Conservation (phyloP, 805 yeast genomes). For the Candida boleticola region DNA sequence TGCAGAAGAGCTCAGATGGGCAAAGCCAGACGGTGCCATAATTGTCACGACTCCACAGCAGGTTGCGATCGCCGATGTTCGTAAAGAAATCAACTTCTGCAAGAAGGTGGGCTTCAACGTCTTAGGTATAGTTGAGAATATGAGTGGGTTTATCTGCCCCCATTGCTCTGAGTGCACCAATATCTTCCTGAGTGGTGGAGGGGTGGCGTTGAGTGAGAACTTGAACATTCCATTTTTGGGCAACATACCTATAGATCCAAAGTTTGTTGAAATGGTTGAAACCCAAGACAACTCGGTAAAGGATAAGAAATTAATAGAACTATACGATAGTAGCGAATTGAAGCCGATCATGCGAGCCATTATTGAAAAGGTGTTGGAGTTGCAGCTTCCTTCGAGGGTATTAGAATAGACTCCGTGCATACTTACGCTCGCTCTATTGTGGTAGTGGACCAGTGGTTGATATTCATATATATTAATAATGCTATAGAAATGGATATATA, state of each 20-base stretch:
- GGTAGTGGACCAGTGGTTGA: too few relatives aligned
- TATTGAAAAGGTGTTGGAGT: slow-evolving; percentile 31
- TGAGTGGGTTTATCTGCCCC: slow-evolving; percentile 97
- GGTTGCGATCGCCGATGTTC: slow-evolving; percentile 91
- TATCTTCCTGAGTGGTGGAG: slow-evolving; percentile 94
- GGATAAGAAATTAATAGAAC: slow-evolving; percentile 24
- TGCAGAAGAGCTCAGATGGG: slow-evolving; percentile 80
- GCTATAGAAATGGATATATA: too few relatives aligned
- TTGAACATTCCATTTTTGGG: slow-evolving; percentile 72
- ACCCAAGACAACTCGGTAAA: slow-evolving; percentile 40
- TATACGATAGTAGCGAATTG: slow-evolving; percentile 34
- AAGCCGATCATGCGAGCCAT: slow-evolving; percentile 37
- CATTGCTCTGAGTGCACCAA: slow-evolving; percentile 89
- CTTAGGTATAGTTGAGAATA: slow-evolving; percentile 88
- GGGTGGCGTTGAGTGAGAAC: slow-evolving; percentile 63
- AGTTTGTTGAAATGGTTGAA: slow-evolving; percentile 86
- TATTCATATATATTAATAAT: too few relatives aligned
- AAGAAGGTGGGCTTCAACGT: slow-evolving; percentile 75
- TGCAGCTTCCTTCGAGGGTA: slow-evolving; percentile 12
- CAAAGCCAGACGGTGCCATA: slow-evolving; percentile 85
- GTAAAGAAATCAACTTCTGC: slow-evolving; percentile 91
- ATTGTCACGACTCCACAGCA: slow-evolving; percentile 96
- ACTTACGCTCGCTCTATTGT: too few relatives aligned
- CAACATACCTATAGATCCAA: slow-evolving; percentile 89
- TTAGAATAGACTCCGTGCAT: too few relatives aligned